These are phyloP conservation scores for Macrotyloma uniflorum DNA, from an alignment of 306 rosid genomes.

Conservation along the genomic window DNA sequence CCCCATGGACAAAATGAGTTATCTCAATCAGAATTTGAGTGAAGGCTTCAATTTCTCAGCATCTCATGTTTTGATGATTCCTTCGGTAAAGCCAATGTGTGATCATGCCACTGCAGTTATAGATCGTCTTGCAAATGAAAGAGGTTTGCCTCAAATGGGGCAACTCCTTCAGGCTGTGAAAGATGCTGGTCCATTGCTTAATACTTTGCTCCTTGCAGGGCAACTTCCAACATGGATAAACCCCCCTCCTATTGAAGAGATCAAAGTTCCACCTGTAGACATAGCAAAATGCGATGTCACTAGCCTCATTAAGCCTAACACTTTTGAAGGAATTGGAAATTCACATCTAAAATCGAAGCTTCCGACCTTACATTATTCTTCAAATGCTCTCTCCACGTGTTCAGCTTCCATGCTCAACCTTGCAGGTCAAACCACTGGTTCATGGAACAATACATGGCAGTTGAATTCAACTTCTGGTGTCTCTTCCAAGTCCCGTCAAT, in stretches of 20 bases:
- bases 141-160: slow-evolving; percentile 70
- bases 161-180: slow-evolving; percentile 68
- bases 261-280: slow-evolving; percentile 63
- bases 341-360: background rate
- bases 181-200: slow-evolving; percentile 82
- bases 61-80: slow-evolving; percentile 30
- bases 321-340: background rate
- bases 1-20: slow-evolving; percentile 37
- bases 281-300: slow-evolving; percentile 45
- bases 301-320: background rate
- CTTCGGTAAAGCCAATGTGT: slow-evolving; percentile 31
- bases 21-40: slow-evolving; percentile 42
- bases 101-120: slow-evolving; percentile 54
- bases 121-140: slow-evolving; percentile 54
- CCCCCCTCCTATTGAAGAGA: slow-evolving; percentile 70
- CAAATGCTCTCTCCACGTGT: slow-evolving; percentile 52
- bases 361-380: slow-evolving; percentile 8
- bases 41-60: slow-evolving; percentile 39
- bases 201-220: slow-evolving; percentile 66
- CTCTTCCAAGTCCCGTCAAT: slow-evolving; percentile 38
- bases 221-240: slow-evolving; percentile 87
- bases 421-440: slow-evolving; percentile 34
- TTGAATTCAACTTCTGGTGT: slow-evolving; percentile 39
- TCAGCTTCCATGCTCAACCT: slow-evolving; percentile 65
- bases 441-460: slow-evolving; percentile 44